Conservation (phyloP, 257 asterid genomes). For the Cynanchum wilfordii region DNA sequence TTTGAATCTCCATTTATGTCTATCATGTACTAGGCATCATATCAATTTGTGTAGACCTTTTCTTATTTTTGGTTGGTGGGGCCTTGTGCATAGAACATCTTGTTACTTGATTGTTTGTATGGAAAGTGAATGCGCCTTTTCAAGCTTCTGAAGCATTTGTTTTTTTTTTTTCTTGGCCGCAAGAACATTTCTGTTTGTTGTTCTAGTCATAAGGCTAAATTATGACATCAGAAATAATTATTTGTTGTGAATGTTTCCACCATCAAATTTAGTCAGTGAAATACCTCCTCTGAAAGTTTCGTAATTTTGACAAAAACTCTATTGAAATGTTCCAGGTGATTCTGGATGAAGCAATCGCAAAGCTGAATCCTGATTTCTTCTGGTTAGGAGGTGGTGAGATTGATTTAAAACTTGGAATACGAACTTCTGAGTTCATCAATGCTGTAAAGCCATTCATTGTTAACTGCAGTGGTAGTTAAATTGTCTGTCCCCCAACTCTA, state of each 20-base stretch:
- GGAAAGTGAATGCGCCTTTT: not conserved
- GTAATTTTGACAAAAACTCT: not conserved
- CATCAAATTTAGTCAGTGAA: not conserved
- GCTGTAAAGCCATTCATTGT: conserved; percentile 61
- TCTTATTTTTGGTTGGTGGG: not conserved
- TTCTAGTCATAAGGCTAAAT: not conserved
- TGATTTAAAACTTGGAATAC: conserved; percentile 74
- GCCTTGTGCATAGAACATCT: not conserved
- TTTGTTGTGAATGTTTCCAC: not conserved
- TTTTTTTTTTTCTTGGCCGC: not conserved
- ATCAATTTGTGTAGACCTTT: not conserved
- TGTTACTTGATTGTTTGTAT: not conserved
- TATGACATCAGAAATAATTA: not conserved
- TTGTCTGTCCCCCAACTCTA: not conserved
- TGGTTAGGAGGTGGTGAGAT: conserved; percentile 94
- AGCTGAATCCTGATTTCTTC: conserved; percentile 75
- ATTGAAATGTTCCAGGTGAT: conserved; percentile 56
- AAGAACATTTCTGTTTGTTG: not conserved
- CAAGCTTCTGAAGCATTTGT: not conserved
- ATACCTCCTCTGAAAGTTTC: not conserved
- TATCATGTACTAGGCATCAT: not conserved
- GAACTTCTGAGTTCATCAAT: conserved; percentile 51
- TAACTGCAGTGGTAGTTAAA: conserved; percentile 54
- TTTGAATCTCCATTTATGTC: not conserved
- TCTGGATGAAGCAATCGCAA: conserved; percentile 76